Conservation (phyloP, 2,329 filamentous ascomycete species). For the Chaetomium sp. region DNA sequence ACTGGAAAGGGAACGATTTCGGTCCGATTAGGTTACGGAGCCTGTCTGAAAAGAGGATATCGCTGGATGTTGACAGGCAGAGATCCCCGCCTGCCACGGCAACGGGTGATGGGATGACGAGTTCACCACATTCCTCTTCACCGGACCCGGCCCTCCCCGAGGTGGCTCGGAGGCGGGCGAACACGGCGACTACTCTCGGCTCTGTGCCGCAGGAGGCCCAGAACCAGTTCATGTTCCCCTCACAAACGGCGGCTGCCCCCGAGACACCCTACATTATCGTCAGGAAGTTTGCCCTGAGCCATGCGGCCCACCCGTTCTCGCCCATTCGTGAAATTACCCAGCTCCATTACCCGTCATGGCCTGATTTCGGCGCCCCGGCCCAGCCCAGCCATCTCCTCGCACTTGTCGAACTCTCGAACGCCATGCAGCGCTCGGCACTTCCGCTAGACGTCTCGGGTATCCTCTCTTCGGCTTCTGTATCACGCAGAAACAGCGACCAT, state of each 20-base stretch:
- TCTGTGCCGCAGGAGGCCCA: conserved; percentile 27
- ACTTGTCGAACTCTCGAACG: conserved; percentile 80
- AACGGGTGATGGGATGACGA: conserved; percentile 23
- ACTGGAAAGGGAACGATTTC: conserved; percentile 78
- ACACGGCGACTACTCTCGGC: conserved; percentile 44
- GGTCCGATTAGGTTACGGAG: conserved; percentile 68
- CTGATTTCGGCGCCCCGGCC: conserved; percentile 89
- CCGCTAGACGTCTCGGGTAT: conserved; percentile 35
- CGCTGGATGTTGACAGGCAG: conserved; percentile 60
- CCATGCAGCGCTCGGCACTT: conserved; percentile 56
- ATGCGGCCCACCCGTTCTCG: conserved; percentile 69
- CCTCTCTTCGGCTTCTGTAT: not conserved
- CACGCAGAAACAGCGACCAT: conserved; percentile 2
- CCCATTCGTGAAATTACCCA: conserved; percentile 91
- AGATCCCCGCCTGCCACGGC: conserved; percentile 32
- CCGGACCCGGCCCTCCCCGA: conserved; percentile 28
- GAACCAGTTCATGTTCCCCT: conserved; percentile 23
- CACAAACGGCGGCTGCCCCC: conserved; percentile 24
- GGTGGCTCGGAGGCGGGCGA: conserved; percentile 44
- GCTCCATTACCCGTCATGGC: conserved; percentile 92
- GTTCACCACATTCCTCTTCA: conserved; percentile 10
- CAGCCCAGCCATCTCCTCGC: conserved; percentile 81
- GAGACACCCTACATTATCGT: conserved; percentile 73
- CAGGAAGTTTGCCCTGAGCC: conserved; percentile 78
- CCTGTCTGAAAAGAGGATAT: conserved; percentile 76